Conservation (phyloP, 805 yeast genomes). For the Maudiozyma pseudohumilis region DNA sequence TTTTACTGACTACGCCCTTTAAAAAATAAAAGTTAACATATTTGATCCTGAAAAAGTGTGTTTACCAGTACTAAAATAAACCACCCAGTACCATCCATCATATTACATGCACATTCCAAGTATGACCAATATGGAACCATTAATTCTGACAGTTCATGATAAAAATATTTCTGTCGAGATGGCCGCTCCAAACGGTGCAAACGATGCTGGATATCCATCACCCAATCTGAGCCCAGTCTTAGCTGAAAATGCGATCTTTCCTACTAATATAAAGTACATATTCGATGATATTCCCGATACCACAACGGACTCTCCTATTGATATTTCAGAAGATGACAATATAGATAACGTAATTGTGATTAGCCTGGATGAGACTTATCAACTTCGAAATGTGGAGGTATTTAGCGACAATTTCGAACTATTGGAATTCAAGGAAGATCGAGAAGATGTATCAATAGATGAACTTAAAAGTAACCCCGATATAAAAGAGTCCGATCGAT, state of each 20-base stretch:
- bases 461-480: not conserved
- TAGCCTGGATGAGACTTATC: conserved; percentile 13
- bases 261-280: conserved; percentile 24
- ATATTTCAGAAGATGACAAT: conserved; percentile 5
- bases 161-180: conserved; percentile 10
- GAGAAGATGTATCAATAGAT: not conserved
- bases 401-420: conserved; percentile 23
- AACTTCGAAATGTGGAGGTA: conserved; percentile 15
- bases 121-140: conserved; percentile 6
- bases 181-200: not conserved
- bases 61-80: not conserved
- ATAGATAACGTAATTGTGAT: conserved; percentile 23
- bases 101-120: not conserved
- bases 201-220: not conserved
- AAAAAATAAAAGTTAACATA: too few species aligned
- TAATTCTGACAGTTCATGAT: conserved; percentile 16
- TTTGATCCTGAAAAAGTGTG: too few species aligned
- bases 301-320: not conserved
- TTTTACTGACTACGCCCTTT: too few species aligned
- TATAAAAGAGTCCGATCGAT: not conserved
- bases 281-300: conserved; percentile 21
- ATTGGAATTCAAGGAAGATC: conserved; percentile 10
- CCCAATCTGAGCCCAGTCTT: too few species aligned
- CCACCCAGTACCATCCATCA: not conserved
- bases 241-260: conserved; percentile 15